Evolutionary conservation across 352 stramenopile species (phyloP), one percentile per base, ranked within the genome.

Genomic region (Elongisporangium undulatum): DNA sequence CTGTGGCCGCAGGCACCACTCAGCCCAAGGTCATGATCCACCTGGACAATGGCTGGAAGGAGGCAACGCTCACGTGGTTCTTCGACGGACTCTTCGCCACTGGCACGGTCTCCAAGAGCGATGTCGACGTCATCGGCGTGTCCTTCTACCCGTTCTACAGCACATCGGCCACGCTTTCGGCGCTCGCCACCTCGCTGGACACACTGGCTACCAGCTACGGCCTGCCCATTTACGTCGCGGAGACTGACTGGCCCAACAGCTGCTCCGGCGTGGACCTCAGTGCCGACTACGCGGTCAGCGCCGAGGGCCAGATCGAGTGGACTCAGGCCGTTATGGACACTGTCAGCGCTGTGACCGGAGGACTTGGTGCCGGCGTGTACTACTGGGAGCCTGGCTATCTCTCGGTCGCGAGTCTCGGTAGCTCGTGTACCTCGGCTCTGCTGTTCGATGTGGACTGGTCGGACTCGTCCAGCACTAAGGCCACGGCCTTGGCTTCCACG

Each of bases 311-410:
- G 21, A 53, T 59, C 15, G 51, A 72, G 45, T 72, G 68, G 68
- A 67, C 70, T 0, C 26, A 63, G 23, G 64, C 68, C 0, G 63
- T 72, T 20, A 66, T 69, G 41, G 53, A 68, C 19, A 65, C 72
- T 4, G 50, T 72, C 22, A 53, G 72, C 22, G 49, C 52, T 3
- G 55, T 75, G 41, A 64, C 68, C 4, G 67, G 61, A 7, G 56
- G 64, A 17, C 59, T 72, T 0, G 64, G 68, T 6, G 64, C 68
- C 13, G 68, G 68, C 9, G 63, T 75, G 50, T 75, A 69, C 58
- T 75, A 75, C 61, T 75, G 68, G 64, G 68, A 75, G 55, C 68
- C 68, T 10, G 68, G 55, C 1, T 75, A 72, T n/a, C 62, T 75
- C 12, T 57, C 56, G 21, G 59, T 64, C 12, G 57, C 64, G 15